Percentiles rank a stretch among this genome's conserved stretches.
Conservation (phyloP, 495 filamentous ascomycete genomes). For the Xylaria bambusicola region DNA sequence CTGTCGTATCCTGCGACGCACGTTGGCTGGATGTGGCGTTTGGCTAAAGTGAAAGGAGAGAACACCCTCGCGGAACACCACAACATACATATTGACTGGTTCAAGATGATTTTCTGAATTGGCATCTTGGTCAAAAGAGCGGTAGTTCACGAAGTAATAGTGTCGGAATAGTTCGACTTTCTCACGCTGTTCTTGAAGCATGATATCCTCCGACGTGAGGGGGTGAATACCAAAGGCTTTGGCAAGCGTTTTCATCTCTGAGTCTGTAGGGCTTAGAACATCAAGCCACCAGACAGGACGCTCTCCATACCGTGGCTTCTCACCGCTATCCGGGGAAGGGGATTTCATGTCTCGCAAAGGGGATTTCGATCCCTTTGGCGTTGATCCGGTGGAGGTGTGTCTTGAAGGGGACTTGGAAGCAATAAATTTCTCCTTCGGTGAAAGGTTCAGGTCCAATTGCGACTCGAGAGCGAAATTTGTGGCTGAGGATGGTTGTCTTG, state of each 20-base stretch:
- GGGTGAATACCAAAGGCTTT: slow-evolving; percentile 96
- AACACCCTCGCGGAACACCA: slow-evolving; percentile 94
- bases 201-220: slow-evolving; percentile 92
- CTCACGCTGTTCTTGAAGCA: slow-evolving; percentile 94
- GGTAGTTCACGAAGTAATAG: slow-evolving; percentile 98
- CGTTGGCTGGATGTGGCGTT: slow-evolving; percentile 92
- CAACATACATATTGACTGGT: slow-evolving; percentile 95
- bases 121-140: slow-evolving; percentile 92
- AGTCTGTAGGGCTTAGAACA: slow-evolving; percentile 83
- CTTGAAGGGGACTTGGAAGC: slow-evolving; percentile 23
- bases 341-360: slow-evolving; percentile 26
- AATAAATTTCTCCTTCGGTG: slow-evolving; percentile 23
- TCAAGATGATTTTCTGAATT: slow-evolving; percentile 87
- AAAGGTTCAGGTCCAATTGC: slow-evolving; percentile 20
- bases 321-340: slow-evolving; percentile 20
- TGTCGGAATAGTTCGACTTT: slow-evolving; percentile 97
- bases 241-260: slow-evolving; percentile 87
- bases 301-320: slow-evolving; percentile 75
- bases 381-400: slow-evolving; percentile 21
- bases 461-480: slow-evolving; percentile 27
- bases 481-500: slow-evolving; percentile 38
- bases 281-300: slow-evolving; percentile 97
- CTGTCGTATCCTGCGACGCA: slow-evolving; percentile 88
- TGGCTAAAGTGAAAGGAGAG: slow-evolving; percentile 94
- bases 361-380: slow-evolving; percentile 26